Base-by-base conservation (phyloP, 78 protist genomes). In the Cavenderia fasciculata region DNA sequence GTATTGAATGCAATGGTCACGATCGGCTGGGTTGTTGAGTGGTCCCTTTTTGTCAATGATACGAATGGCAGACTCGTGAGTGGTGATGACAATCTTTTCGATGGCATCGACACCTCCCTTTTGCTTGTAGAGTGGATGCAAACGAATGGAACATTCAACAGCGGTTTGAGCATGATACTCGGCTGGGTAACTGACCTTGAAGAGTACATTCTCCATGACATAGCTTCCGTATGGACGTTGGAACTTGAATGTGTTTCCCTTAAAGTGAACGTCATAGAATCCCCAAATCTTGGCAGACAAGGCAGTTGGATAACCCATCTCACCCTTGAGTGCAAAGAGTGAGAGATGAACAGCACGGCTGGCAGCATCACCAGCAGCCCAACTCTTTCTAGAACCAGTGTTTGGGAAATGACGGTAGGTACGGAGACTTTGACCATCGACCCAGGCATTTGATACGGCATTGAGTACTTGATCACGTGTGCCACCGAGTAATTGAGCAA, bases 101-200 rank as follows among this genome's bases (percentile, higher is more conserved):
- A 91, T 47, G 2, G 27, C 47, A 16, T 68, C 76, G 41, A 88
- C 14, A n/a, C n/a, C n/a, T n/a, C n/a, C n/a, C 16, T n/a, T 11
- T 1, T 71, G 21, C 2, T 33, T 57, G 12, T 65, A 4, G 5
- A 25, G 6, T 4, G 69, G 56, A 43, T 92, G 95, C 14, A 92
- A 36, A 51, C 62, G 38, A 40, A 92, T 74, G 0, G 92, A 65
- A 56, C 85, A 77, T 36, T 92, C 95, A 11, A 92, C 91, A 27
- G 95, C 92, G 2, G 95, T 85, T 54, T 92, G 95, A n/a, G 86
- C 95, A 41, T 92, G 95, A n/a, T 51, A 92, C 51, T 92, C 95
- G 0, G 95, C 95, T 0, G 95, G 95, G 29, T 74, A 92, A 11
- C 79, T 52, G 21, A 92, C 87, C 62, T 92, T 92, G 92, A 92